These are phyloP conservation scores for Penicillium palitans DNA, from an alignment of 2,329 filamentous ascomycete genomes.

Conservation along the genomic window DNA sequence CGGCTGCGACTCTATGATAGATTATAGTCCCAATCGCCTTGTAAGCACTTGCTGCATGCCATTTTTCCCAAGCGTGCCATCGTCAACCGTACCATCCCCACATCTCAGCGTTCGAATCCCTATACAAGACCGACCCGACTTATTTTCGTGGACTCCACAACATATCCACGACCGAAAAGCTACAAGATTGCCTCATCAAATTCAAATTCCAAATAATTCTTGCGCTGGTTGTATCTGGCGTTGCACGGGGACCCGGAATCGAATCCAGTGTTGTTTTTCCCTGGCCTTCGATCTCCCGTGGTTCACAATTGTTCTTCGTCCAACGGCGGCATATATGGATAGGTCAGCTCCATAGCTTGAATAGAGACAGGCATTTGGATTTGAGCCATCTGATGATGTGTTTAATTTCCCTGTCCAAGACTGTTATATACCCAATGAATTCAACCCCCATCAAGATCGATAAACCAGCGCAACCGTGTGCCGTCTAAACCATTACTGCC, in stretches of 20 bases:
- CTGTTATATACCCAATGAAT: conserved; percentile 27
- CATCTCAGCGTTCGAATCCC: neutral
- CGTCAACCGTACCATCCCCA: neutral
- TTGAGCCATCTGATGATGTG: neutral
- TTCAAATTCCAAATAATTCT: neutral
- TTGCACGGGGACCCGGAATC: neutral
- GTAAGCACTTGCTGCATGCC: neutral
- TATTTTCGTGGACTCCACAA: conserved; percentile 4
- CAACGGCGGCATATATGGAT: conserved; percentile 1
- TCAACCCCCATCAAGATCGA: neutral
- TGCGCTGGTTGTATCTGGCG: neutral
- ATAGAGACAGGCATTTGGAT: conserved; percentile 2
- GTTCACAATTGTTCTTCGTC: neutral
- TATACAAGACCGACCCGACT: conserved; percentile 2
- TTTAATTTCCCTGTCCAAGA: conserved; percentile 11
- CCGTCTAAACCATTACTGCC: neutral
- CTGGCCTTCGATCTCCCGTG: neutral
- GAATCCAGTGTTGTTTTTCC: neutral
- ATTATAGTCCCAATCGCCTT: neutral
- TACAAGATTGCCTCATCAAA: neutral
- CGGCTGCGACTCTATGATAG: conserved; percentile 45
- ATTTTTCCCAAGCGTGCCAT: neutral
- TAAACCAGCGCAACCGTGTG: neutral
- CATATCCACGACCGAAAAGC: neutral
- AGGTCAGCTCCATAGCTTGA: conserved; percentile 9